Evolutionary conservation across 164 flowering plant genomes (phyloP).

Genomic region (Umbilicus rupestris): DNA sequence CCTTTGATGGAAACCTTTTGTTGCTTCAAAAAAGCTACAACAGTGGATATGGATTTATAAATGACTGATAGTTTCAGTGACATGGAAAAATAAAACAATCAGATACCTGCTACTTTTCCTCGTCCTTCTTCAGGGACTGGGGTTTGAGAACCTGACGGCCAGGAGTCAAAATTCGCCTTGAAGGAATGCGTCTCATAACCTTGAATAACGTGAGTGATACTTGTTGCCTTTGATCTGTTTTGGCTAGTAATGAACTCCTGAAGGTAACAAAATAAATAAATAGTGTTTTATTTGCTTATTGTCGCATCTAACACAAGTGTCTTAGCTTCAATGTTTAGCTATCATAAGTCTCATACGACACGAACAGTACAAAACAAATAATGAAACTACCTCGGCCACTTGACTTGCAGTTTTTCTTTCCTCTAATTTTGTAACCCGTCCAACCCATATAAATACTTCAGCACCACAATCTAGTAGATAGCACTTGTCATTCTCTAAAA

Average conservation of each 20-base stretch:
- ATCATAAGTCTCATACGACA: neutral
- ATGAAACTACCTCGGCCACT: constrained; percentile 74
- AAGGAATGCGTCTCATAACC: constrained; percentile 90
- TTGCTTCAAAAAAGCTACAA: constrained; percentile 91
- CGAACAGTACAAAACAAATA: constrained; percentile 4
- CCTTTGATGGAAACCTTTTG: constrained; percentile 91
- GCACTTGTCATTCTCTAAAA: constrained; percentile 82
- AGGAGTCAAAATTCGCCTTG: constrained; percentile 89
- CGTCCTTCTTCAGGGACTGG: constrained; percentile 88
- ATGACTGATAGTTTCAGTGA: neutral
- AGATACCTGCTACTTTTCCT: constrained; percentile 95
- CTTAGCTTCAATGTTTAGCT: neutral
- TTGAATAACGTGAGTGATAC: constrained; percentile 79
- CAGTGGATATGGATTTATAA: neutral
- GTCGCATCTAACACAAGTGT: neutral
- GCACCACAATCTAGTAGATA: constrained; percentile 90
- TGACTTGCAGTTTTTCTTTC: constrained; percentile 90
- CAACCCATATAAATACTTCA: constrained; percentile 94
- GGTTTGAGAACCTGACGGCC: constrained; percentile 79
- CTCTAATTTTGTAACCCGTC: constrained; percentile 91
- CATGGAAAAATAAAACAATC: neutral
- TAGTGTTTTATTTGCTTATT: neutral
- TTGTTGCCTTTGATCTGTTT: constrained; percentile 81
- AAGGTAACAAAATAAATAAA: constrained; percentile 11
- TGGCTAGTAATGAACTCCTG: constrained; percentile 79